These are phyloP conservation scores for Cryphonectria carpinicola DNA, from an alignment of 2,329 filamentous ascomycete species.

Conservation along the genomic window DNA sequence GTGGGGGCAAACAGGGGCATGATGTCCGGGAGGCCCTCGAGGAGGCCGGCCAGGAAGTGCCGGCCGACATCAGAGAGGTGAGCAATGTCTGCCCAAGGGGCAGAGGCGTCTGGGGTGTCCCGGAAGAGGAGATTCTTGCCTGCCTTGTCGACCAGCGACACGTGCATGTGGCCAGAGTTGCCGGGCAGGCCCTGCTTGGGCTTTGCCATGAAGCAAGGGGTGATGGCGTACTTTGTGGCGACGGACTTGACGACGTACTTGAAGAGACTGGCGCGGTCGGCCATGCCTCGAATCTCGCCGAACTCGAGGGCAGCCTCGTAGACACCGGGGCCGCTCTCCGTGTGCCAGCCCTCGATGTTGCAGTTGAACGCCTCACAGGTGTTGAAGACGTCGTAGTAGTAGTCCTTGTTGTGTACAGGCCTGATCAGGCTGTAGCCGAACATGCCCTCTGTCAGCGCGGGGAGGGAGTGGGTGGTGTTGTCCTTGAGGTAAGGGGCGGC, in stretches of 20 bases:
- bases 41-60: slow-evolving; percentile 88
- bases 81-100: slow-evolving; percentile 75
- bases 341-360: slow-evolving; percentile 93
- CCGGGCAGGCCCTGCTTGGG: slow-evolving; percentile 88
- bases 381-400: slow-evolving; percentile 87
- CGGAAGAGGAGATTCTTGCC: slow-evolving; percentile 85
- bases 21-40: slow-evolving; percentile 87
- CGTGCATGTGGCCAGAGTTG: slow-evolving; percentile 94
- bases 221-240: slow-evolving; percentile 85
- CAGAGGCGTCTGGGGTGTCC: slow-evolving; percentile 69
- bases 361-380: slow-evolving; percentile 78
- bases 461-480: slow-evolving; percentile 74
- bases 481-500: slow-evolving; percentile 75
- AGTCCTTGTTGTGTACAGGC: slow-evolving; percentile 87
- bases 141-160: slow-evolving; percentile 80
- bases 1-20: slow-evolving; percentile 96
- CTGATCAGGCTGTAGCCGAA: slow-evolving; percentile 91
- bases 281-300: slow-evolving; percentile 84
- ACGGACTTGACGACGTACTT: slow-evolving; percentile 93
- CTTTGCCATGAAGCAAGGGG: slow-evolving; percentile 98
- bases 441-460: slow-evolving; percentile 88
- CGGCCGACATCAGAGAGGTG: slow-evolving; percentile 85
- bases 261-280: slow-evolving; percentile 89
- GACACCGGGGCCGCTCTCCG: slow-evolving; percentile 89
- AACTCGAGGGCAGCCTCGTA: slow-evolving; percentile 96